phyloP scores from a whole-genome alignment of 768 basidiomycete genomes.

The Auricularia heimuer region DNA sequence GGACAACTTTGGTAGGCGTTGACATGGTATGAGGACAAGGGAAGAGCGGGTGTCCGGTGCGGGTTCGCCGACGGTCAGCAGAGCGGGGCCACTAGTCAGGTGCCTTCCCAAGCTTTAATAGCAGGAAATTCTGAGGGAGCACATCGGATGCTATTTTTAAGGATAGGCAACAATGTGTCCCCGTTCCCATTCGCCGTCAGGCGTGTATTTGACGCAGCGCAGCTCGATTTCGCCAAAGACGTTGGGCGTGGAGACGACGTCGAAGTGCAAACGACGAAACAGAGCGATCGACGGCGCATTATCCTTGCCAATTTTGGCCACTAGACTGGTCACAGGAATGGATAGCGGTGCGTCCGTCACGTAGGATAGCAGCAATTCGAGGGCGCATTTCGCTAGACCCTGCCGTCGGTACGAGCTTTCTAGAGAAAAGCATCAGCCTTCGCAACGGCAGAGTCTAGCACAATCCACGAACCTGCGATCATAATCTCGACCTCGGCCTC shows the following conservation, averaged over 20 bases:
- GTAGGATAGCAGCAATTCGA: slow-evolving; percentile 60
- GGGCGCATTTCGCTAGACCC: slow-evolving; percentile 53
- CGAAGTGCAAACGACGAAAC: slow-evolving; percentile 72
- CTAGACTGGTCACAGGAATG: slow-evolving; percentile 40
- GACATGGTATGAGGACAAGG: not conserved
- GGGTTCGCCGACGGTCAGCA: not conserved
- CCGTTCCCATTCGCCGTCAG: not conserved
- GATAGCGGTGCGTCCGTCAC: slow-evolving; percentile 38
- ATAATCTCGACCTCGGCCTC: slow-evolving; percentile 87
- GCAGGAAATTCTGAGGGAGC: too few species aligned
- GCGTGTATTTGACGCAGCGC: slow-evolving; percentile 26
- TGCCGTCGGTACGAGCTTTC: slow-evolving; percentile 58
- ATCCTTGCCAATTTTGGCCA: slow-evolving; percentile 59
- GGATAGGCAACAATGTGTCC: not conserved
- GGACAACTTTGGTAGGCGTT: not conserved
- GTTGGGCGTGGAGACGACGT: slow-evolving; percentile 50
- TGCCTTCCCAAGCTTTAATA: not conserved
- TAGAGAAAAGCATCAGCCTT: slow-evolving; percentile 18
- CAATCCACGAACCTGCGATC: slow-evolving; percentile 59
- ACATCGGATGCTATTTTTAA: not conserved
- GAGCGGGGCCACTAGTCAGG: not conserved
- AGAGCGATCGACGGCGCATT: slow-evolving; percentile 63
- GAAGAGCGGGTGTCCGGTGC: not conserved
- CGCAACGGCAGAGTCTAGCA: not conserved
- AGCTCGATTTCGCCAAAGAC: slow-evolving; percentile 83